phyloP scores from a whole-genome alignment of 2,329 filamentous ascomycete genomes.

The Lecanicillium sp. region DNA sequence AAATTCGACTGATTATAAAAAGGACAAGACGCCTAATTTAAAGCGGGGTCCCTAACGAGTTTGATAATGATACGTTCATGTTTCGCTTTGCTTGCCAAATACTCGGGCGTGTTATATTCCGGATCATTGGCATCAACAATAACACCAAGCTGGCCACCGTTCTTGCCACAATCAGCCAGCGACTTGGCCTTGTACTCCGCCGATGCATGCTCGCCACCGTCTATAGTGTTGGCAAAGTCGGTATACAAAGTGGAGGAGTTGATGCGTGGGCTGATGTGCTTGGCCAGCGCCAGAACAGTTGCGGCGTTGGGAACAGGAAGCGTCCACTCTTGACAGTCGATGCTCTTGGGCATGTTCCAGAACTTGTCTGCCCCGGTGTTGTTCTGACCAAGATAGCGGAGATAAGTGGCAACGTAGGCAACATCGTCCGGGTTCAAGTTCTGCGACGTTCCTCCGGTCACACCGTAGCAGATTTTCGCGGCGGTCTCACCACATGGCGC shows the following conservation, averaged over 20 bases:
- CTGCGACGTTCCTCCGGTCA: too few relatives aligned
- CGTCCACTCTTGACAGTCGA: slow-evolving; percentile 22
- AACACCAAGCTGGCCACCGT: neutral
- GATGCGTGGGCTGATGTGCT: slow-evolving; percentile 19
- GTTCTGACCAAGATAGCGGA: slow-evolving; percentile 13
- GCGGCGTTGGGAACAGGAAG: slow-evolving; percentile 13
- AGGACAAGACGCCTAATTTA: too few relatives aligned
- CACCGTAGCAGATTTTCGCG: too few relatives aligned
- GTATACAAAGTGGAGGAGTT: slow-evolving; percentile 21
- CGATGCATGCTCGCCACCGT: neutral
- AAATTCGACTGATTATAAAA: too few relatives aligned
- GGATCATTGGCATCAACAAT: neutral
- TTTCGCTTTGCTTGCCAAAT: slow-evolving; percentile 16
- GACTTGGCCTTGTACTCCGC: neutral
- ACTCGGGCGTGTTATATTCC: slow-evolving; percentile 16
- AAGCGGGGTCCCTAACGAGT: slow-evolving; percentile 17
- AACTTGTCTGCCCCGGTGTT: slow-evolving; percentile 11
- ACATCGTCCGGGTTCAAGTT: slow-evolving; percentile 16
- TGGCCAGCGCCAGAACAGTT: slow-evolving; percentile 19
- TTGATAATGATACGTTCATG: slow-evolving; percentile 23
- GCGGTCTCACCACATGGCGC: too few relatives aligned
- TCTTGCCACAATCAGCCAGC: neutral
- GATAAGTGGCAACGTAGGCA: slow-evolving; percentile 17
- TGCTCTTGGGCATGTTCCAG: slow-evolving; percentile 17
- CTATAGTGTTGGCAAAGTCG: slow-evolving; percentile 19